Conservation (phyloP, 1,284 basidiomycete genomes). For the Austropuccinia psidii region DNA sequence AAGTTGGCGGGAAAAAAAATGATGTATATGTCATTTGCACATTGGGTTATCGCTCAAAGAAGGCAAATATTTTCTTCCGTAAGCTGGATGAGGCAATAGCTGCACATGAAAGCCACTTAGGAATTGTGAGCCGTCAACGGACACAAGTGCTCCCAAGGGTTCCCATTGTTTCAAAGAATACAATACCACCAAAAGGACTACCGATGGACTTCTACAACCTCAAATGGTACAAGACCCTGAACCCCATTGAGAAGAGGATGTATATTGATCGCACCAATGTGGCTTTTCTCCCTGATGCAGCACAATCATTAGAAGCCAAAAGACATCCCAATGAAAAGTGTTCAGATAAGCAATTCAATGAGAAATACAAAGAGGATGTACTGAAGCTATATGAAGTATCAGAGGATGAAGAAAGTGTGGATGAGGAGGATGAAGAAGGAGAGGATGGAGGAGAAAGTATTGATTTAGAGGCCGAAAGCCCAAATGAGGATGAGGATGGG, state of each 20-base stretch:
- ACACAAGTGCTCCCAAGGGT: too few species aligned
- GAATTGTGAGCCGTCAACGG: too few species aligned
- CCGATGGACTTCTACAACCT: slow-evolving; percentile 22
- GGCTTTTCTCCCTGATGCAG: background rate
- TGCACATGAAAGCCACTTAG: too few species aligned
- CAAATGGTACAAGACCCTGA: background rate
- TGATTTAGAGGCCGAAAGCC: background rate
- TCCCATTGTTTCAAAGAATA: too few species aligned
- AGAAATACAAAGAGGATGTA: background rate
- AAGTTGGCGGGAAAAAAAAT: too few species aligned
- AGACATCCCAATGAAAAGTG: background rate
- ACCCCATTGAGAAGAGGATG: background rate
- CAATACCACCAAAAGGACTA: slow-evolving; percentile 7
- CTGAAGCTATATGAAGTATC: background rate
- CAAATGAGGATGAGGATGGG: background rate
- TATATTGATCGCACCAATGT: background rate
- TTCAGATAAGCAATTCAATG: background rate
- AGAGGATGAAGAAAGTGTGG: background rate
- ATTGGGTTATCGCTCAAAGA: too few species aligned
- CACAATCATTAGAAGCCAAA: background rate
- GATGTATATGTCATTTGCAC: too few species aligned
- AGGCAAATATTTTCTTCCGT: too few species aligned
- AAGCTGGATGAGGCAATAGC: too few species aligned
- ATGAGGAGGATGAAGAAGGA: background rate
- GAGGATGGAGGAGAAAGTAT: background rate